Evolutionary conservation across 768 basidiomycete genomes (phyloP).

Genomic region (Tulasnella sp.): DNA sequence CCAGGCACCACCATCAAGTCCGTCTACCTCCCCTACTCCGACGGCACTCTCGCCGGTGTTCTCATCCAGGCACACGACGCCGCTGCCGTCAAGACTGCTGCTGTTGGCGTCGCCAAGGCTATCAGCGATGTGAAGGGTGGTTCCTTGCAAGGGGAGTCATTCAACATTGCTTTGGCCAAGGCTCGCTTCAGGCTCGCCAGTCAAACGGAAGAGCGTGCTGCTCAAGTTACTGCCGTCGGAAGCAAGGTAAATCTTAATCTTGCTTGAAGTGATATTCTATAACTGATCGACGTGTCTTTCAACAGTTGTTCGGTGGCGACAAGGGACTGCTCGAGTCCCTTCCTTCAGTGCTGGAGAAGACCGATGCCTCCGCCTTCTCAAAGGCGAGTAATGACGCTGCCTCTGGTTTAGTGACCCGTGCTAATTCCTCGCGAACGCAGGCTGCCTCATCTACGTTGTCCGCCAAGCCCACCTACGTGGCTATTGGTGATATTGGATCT

Average conservation of each 20-base stretch:
- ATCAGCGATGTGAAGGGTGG: conserved; percentile 45
- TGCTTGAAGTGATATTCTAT: conserved; percentile 14
- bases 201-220: conserved; percentile 59
- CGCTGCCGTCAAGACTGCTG: conserved; percentile 57
- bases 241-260: conserved; percentile 44
- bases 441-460: conserved; percentile 58
- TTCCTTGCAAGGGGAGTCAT: conserved; percentile 52
- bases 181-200: conserved; percentile 79
- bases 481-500: conserved; percentile 64
- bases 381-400: conserved; percentile 44
- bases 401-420: neutral
- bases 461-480: conserved; percentile 78
- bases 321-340: conserved; percentile 27
- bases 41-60: conserved; percentile 81
- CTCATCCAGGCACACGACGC: conserved; percentile 62
- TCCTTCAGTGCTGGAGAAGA: conserved; percentile 45
- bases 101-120: conserved; percentile 57
- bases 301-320: conserved; percentile 54
- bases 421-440: conserved; percentile 33
- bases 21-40: conserved; percentile 83
- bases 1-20: conserved; percentile 55
- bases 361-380: conserved; percentile 56
- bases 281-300: neutral
- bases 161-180: conserved; percentile 76
- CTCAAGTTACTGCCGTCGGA: conserved; percentile 53